Evolutionary conservation across 345 rosid species (phyloP), one percentile per base, ranked within the genome.

Genomic region (Euphorbia lathyris): DNA sequence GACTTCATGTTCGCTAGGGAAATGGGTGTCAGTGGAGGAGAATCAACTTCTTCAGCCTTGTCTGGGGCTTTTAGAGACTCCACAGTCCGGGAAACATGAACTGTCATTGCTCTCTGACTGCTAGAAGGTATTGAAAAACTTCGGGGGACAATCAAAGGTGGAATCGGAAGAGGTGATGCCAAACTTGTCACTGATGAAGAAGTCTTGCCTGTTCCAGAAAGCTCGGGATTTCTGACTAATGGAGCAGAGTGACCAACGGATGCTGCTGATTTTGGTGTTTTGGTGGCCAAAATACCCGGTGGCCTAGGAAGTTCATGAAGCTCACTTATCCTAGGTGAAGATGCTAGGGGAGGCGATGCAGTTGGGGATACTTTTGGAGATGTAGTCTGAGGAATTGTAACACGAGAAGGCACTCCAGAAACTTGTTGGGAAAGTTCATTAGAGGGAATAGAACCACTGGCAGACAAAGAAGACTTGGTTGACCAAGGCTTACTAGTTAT

Each of bases 301-400:
- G 99, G 98, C 83, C 96, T 82, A 4, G 99, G 99, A 80, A 96
- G 99, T 82, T 89, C 86, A 60, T 96, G 98, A 69, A 90, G 97
- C 84, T 89, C 96, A 42, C 82, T 89, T 63, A 81, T 83, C 68
- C 87, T 86, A 27, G 96, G 98, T 63, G 98, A 90, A 64, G 88
- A 87, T 74, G 58, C 85, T 71, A 80, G 88, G 45, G 89, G 98
- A 42, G 99, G 99, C 48, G 98, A 96, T 42, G 93, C 86, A 63
- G 76, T 83, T 23, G 97, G 97, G 52, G 95, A 92, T 67, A 69
- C 82, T 78, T 83, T 87, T 60, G 95, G 92, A 69, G 98, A 81
- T 74, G 88, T 77, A 59, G 80, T 68, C 67, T 77, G 90, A 71
- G 79, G 84, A 82, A 66, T 72, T 11, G 85, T 81, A n/a, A 76